Evolutionary conservation across 176 grass and related monocot species (phyloP).

Genomic region (Secale cereale): DNA sequence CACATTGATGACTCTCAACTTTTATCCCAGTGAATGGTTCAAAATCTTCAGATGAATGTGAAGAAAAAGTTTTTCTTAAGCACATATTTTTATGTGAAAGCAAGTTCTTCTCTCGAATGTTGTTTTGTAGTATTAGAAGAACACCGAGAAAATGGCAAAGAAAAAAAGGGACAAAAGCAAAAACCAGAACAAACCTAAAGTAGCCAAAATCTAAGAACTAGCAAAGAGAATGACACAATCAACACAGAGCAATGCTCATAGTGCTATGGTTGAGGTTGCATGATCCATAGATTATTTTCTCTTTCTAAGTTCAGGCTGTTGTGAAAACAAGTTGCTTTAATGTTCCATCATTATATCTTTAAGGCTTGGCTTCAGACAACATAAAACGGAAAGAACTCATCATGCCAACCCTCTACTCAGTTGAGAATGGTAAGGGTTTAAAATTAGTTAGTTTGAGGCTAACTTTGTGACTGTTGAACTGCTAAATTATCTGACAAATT

Average conservation of each 20-base stretch:
- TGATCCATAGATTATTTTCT: background rate
- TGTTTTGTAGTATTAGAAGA: background rate
- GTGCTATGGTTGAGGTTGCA: background rate
- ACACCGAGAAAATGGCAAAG: background rate
- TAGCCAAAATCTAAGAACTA: background rate
- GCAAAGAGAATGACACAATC: background rate
- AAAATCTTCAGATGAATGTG: background rate
- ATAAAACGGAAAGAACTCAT: no score
- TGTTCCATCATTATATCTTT: no score
- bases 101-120: background rate
- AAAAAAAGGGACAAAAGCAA: background rate
- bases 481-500: no score
- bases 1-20: background rate
- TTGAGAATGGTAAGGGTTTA: no score
- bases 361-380: no score
- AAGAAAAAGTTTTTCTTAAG: background rate
- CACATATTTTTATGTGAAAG: background rate
- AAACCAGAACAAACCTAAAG: background rate
- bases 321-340: no score
- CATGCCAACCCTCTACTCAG: no score
- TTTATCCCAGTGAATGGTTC: background rate
- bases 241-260: background rate
- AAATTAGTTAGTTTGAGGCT: no score
- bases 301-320: background rate
- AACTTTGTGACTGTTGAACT: no score